Evolutionary conservation across 176 grass and related monocot species (phyloP).

Genomic region (Carex parvula): DNA sequence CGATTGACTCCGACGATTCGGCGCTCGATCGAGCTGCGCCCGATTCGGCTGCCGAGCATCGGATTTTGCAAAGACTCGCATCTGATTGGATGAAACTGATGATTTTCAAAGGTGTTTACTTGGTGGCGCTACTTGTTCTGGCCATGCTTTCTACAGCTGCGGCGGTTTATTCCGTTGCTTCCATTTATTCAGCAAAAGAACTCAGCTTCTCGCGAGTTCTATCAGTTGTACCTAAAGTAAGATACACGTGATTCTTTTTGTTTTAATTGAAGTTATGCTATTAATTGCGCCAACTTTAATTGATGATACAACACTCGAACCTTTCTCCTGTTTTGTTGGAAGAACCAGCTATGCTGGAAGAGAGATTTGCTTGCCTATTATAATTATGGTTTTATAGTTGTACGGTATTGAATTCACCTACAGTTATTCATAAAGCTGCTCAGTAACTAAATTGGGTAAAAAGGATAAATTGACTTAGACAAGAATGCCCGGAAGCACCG

Average conservation of each 20-base stretch:
- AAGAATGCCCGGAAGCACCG: not conserved
- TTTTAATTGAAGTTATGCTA: not conserved
- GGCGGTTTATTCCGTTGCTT: conserved; percentile 83
- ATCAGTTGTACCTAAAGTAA: conserved; percentile 62
- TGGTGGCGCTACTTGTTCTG: conserved; percentile 73
- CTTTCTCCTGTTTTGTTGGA: not conserved
- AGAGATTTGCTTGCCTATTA: not conserved
- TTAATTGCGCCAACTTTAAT: conserved; percentile 1
- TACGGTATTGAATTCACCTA: not conserved
- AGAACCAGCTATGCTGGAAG: not conserved
- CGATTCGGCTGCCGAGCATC: conserved; percentile 40
- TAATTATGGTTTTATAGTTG: not conserved
- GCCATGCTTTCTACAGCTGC: conserved; percentile 82
- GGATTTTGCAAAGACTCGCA: conserved; percentile 44
- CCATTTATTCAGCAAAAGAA: conserved; percentile 80
- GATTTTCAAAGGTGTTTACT: conserved; percentile 78
- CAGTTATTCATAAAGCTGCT: not conserved
- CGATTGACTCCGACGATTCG: conserved; percentile 63
- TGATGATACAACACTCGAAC: not conserved
- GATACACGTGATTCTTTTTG: not conserved
- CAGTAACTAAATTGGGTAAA: not conserved
- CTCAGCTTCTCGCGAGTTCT: conserved; percentile 77
- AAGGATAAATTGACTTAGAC: not conserved
- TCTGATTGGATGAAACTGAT: conserved; percentile 55
- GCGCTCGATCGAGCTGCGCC: conserved; percentile 53